Evolutionary conservation across 106 monocot species (phyloP), one percentile per base, ranked within the genome.

Genomic region (Xerophyta viscosa): DNA sequence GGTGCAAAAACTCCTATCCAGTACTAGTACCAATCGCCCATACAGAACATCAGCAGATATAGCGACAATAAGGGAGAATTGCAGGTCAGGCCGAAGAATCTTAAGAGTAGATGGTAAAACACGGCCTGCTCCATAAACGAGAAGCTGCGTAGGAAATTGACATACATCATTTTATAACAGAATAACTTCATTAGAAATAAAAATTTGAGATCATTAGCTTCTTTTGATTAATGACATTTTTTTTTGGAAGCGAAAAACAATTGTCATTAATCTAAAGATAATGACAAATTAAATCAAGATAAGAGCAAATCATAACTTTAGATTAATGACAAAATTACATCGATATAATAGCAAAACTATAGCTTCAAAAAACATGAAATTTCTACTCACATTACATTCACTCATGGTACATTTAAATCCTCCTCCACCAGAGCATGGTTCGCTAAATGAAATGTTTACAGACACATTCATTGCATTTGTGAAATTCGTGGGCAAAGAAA

Each of bases 41-140:
- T 84, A 96, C 46, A 55, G 49, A 31, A 47, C 19, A 37, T 72
- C 58, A 37, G 63, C 18, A 37, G 81, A 73, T 61, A 96, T 65
- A 14, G 24, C 58, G 44, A 96, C 81, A 20, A 66, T 1, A 54
- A 96, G 61, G 45, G 94, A 84, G 58, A 61, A 96, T 63, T 71
- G 60, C 30, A 78, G 29, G 26, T 65, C 75, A 27, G 84, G 78
- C 55, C 63, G 64, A 71, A 96, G 71, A 57, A 88, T 53, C 61
- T 78, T 63, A 46, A 96, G 76, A 36, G 76, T 76, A 21, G 78
- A 70, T 51, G 88, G 78, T 28, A 82, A 4, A 41, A 96, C 76
- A 47, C 62, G 41, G 26, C 76, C 94, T 46, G 77, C 57, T 62
- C 94, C 94, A 63, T 96, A 88, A 36, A 96, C 94, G 59, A 88